Evolutionary conservation across 139 green algal genomes (phyloP).

Genomic region (Chlorokybus atmophyticus): DNA sequence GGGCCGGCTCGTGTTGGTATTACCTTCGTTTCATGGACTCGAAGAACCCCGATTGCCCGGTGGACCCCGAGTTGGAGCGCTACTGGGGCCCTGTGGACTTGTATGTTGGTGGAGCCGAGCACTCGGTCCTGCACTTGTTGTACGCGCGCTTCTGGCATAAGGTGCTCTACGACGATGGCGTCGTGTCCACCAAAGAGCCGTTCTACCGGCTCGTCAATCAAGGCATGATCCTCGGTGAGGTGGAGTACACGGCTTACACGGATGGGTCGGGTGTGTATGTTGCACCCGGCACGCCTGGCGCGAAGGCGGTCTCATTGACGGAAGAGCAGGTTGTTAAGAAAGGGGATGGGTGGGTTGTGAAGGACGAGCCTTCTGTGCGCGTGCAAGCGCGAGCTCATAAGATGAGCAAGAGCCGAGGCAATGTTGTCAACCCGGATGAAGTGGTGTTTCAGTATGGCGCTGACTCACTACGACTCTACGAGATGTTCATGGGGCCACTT

Average conservation of each 20-base stretch:
- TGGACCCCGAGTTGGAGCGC: slow-evolving; percentile 69
- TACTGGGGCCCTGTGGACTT: slow-evolving; percentile 93
- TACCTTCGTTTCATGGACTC: slow-evolving; percentile 95
- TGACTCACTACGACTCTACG: slow-evolving; percentile 91
- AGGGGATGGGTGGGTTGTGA: slow-evolving; percentile 40
- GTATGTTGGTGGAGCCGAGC: slow-evolving; percentile 97
- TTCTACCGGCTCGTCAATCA: slow-evolving; percentile 86
- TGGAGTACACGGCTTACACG: slow-evolving; percentile 65
- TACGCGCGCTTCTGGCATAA: slow-evolving; percentile 99
- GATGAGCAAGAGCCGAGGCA: slow-evolving; percentile 93
- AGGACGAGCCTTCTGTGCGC: slow-evolving; percentile 8
- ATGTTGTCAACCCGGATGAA: slow-evolving; percentile 98
- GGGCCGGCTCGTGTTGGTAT: slow-evolving; percentile 90
- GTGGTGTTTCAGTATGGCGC: slow-evolving; percentile 80
- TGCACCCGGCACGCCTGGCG: neutral
- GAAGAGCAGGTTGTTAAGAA: slow-evolving; percentile 48
- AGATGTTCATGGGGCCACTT: slow-evolving; percentile 99
- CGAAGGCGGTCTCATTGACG: too few relatives aligned
- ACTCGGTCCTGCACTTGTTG: slow-evolving; percentile 95
- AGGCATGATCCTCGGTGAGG: slow-evolving; percentile 96
- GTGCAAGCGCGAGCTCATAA: slow-evolving; percentile 80
- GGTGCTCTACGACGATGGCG: slow-evolving; percentile 88
- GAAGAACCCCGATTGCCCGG: slow-evolving; percentile 42
- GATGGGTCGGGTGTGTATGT: slow-evolving; percentile 36
- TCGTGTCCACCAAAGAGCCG: slow-evolving; percentile 81